Evolutionary conservation across 164 flowering plant genomes (phyloP).

Genomic region (Protea cynaroides): DNA sequence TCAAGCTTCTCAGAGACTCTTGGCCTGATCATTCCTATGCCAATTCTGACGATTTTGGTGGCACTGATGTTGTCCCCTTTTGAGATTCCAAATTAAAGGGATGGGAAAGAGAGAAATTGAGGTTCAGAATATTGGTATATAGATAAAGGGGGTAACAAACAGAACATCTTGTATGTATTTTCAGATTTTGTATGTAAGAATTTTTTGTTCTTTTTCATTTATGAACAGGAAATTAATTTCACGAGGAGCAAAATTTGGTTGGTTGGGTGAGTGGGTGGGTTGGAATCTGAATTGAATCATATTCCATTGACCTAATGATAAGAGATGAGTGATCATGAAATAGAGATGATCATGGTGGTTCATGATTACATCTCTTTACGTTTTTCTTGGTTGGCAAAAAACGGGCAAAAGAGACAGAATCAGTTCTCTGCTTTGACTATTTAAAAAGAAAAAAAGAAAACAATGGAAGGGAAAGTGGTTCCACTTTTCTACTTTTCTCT

Average conservation of each 20-base stretch:
- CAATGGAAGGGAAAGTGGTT: no score
- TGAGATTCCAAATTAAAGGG: constrained; percentile 23
- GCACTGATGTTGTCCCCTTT: constrained; percentile 66
- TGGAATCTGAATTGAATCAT: no score
- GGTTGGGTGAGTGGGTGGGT: no score
- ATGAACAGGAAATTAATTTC: no score
- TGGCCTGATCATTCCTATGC: constrained; percentile 71
- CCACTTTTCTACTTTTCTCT: no score
- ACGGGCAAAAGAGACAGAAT: no score
- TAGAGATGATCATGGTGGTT: background rate
- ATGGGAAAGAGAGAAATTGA: background rate
- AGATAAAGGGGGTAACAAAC: background rate
- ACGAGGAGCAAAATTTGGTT: no score
- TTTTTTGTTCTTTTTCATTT: constrained; percentile 2
- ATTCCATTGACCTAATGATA: background rate
- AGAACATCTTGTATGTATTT: background rate
- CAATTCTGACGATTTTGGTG: constrained; percentile 64
- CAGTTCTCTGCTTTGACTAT: no score
- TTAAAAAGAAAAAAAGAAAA: no score
- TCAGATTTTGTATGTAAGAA: constrained; percentile 28
- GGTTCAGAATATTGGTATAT: constrained; percentile 17
- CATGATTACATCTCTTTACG: no score
- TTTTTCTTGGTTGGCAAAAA: no score
- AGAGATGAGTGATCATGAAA: background rate
- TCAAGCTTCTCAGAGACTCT: constrained; percentile 69